These are phyloP conservation scores for Penicillium capsulatum DNA, from an alignment of 2,329 filamentous ascomycete species.

Conservation along the genomic window DNA sequence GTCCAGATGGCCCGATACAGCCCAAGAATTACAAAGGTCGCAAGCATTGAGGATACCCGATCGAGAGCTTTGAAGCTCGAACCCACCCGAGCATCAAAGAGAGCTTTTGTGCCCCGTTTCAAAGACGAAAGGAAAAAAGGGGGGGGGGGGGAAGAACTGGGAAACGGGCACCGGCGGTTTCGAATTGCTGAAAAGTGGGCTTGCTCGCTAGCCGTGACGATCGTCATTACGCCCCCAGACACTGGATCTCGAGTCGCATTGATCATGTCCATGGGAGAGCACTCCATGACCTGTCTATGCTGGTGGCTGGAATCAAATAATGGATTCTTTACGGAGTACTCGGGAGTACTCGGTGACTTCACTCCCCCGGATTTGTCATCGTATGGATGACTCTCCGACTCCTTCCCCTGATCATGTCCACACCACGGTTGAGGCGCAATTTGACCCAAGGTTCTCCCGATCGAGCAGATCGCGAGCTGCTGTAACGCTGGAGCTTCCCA, in stretches of 20 bases:
- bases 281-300: too few species aligned
- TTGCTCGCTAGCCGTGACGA: constrained; percentile 17
- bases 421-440: not conserved
- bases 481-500: constrained; percentile 2
- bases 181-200: constrained; percentile 21
- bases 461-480: constrained; percentile 7
- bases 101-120: not conserved
- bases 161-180: constrained; percentile 20
- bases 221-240: constrained; percentile 19
- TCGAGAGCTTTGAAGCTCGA: too few species aligned
- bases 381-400: not conserved
- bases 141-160: constrained; percentile 10
- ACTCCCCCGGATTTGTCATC: too few species aligned
- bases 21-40: too few species aligned
- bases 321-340: too few species aligned
- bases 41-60: too few species aligned
- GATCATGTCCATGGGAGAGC: too few species aligned
- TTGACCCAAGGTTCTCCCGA: constrained; percentile 12
- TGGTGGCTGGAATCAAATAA: too few species aligned
- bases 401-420: not conserved
- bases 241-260: constrained; percentile 1
- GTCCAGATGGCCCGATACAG: constrained; percentile 14
- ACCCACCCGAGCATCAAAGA: not conserved
- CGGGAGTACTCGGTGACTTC: too few species aligned
- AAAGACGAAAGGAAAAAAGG: constrained; percentile 9